These are phyloP conservation scores for Penicillium digitatum DNA, from an alignment of 2,329 filamentous ascomycete species.

Conservation along the genomic window DNA sequence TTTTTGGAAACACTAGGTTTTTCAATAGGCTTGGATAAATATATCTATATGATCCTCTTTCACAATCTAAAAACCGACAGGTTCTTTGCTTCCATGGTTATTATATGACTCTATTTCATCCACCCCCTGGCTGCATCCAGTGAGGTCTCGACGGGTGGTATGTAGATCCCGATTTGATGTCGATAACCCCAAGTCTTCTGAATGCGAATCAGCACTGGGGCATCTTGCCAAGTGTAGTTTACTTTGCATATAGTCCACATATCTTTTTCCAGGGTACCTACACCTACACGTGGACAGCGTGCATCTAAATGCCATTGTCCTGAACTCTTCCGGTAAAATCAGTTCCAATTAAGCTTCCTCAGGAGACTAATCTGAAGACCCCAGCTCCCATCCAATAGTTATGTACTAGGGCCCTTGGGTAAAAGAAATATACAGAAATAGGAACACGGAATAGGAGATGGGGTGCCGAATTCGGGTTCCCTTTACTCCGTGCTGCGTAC, in stretches of 20 bases:
- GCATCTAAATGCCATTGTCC: background rate
- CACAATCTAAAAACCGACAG: background rate
- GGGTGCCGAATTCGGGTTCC: background rate
- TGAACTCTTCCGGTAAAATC: background rate
- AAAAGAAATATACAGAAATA: background rate
- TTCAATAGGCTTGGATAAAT: background rate
- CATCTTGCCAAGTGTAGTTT: background rate
- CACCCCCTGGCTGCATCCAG: conserved; percentile 23
- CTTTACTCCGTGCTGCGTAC: background rate
- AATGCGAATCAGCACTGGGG: background rate
- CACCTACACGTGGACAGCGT: background rate
- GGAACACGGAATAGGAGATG: background rate
- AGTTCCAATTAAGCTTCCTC: background rate
- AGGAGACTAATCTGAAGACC: background rate
- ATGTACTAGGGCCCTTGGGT: background rate
- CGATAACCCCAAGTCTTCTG: conserved; percentile 4
- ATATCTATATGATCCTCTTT: background rate
- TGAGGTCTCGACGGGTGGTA: conserved; percentile 13
- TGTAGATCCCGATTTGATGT: conserved; percentile 25
- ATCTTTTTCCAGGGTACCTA: background rate
- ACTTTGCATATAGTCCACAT: background rate
- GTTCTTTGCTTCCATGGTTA: background rate
- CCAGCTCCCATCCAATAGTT: background rate
- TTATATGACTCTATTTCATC: background rate
- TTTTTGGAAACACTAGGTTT: background rate